phyloP scores from a whole-genome alignment of 441 rosid genomes.

The Bocquillonia castaneifolia region DNA sequence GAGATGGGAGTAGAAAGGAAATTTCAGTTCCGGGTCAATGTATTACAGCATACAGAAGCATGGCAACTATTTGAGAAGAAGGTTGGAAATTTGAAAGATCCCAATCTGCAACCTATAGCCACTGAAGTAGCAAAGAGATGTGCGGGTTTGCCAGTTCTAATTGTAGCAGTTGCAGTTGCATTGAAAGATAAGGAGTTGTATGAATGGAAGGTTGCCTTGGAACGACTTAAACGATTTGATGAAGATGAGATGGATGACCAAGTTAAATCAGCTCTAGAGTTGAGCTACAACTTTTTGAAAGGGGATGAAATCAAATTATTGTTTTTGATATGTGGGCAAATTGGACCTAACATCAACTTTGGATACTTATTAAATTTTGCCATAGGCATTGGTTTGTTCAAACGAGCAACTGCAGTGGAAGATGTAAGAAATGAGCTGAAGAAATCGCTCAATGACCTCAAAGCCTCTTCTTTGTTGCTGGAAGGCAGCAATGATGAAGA shows the following conservation, averaged over 20 bases:
- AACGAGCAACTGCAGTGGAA: neutral
- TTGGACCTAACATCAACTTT: neutral
- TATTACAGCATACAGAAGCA: slow-evolving; percentile 16
- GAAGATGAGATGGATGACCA: neutral
- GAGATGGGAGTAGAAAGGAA: slow-evolving; percentile 8
- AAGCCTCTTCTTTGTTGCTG: slow-evolving; percentile 16
- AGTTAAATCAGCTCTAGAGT: slow-evolving; percentile 4
- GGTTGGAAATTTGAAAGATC: neutral
- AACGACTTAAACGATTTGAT: neutral
- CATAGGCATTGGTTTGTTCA: slow-evolving; percentile 16
- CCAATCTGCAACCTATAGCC: neutral
- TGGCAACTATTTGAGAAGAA: slow-evolving; percentile 20
- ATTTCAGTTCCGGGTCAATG: neutral
- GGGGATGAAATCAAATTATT: neutral
- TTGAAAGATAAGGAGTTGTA: neutral
- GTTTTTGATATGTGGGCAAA: slow-evolving; percentile 17
- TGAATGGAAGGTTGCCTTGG: neutral
- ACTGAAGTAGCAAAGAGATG: neutral
- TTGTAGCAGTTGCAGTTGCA: slow-evolving; percentile 5
- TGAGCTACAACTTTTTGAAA: slow-evolving; percentile 15
- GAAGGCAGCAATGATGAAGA: neutral
- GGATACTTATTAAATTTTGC: neutral
- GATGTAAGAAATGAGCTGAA: slow-evolving; percentile 1
- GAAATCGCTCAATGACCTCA: slow-evolving; percentile 10
- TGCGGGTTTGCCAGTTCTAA: slow-evolving; percentile 2